A percentile compares a stretch with the other conserved stretches of the same genome.
These are phyloP conservation scores for Penicillium sp. DNA, from an alignment of 2,329 filamentous ascomycete genomes.

Conservation along the genomic window DNA sequence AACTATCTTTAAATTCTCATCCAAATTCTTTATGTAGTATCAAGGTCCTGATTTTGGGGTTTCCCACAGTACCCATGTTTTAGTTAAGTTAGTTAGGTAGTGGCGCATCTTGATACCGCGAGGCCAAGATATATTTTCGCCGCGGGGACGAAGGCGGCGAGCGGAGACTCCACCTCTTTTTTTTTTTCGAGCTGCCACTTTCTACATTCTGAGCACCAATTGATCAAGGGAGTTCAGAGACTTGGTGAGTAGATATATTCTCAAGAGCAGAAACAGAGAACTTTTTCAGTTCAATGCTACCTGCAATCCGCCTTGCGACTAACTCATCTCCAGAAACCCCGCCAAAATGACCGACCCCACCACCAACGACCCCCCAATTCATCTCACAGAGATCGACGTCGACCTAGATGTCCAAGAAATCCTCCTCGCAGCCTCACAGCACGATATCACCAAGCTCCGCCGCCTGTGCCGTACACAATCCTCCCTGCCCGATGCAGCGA, in stretches of 20 bases:
- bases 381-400: constrained; percentile 38
- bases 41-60: too few species aligned
- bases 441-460: constrained; percentile 69
- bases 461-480: constrained; percentile 64
- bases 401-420: constrained; percentile 59
- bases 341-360: constrained; percentile 32
- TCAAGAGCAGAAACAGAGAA: not conserved
- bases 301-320: not conserved
- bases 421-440: constrained; percentile 67
- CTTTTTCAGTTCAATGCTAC: not conserved
- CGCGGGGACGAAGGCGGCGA: constrained; percentile 39
- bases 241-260: not conserved
- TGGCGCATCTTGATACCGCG: not conserved
- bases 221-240: not conserved
- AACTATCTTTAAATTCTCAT: not conserved
- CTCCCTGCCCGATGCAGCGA: constrained; percentile 59
- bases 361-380: constrained; percentile 27
- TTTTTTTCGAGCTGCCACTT: constrained; percentile 26
- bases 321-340: constrained; percentile 13
- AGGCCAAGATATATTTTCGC: constrained; percentile 20
- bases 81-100: too few species aligned
- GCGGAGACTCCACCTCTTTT: constrained; percentile 30
- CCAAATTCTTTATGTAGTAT: too few species aligned
- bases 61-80: too few species aligned
- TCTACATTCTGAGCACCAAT: constrained; percentile 1